Conservation (phyloP, 2,329 filamentous ascomycete genomes). For the Colletotrichum liriopes region DNA sequence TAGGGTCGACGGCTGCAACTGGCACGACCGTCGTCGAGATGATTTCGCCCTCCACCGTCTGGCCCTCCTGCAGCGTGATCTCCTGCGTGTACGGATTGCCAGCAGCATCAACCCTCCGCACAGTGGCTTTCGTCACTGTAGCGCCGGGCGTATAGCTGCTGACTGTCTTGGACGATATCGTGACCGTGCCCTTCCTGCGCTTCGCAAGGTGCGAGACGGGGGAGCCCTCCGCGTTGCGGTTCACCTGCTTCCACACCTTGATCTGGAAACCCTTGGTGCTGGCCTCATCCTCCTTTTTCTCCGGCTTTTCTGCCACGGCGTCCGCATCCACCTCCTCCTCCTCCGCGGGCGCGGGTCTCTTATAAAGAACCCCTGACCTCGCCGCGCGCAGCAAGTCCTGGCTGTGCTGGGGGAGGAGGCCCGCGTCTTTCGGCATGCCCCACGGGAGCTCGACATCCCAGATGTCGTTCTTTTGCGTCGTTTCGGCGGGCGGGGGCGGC, state of each 20-base stretch:
- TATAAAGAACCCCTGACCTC: slow-evolving; percentile 82
- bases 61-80: slow-evolving; percentile 84
- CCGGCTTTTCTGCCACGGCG: slow-evolving; percentile 63
- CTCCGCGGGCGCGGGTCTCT: slow-evolving; percentile 75
- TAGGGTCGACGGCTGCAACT: slow-evolving; percentile 70
- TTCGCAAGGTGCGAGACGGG: slow-evolving; percentile 72
- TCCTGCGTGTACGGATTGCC: slow-evolving; percentile 90
- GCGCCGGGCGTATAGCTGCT: slow-evolving; percentile 62
- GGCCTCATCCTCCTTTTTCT: slow-evolving; percentile 77
- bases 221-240: slow-evolving; percentile 70
- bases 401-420: slow-evolving; percentile 83
- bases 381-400: slow-evolving; percentile 88
- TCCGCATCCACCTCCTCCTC: slow-evolving; percentile 72
- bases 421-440: slow-evolving; percentile 88
- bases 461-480: slow-evolving; percentile 73
- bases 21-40: slow-evolving; percentile 72
- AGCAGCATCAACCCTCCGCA: slow-evolving; percentile 82
- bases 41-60: slow-evolving; percentile 86
- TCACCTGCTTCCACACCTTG: slow-evolving; percentile 74
- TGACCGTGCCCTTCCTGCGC: slow-evolving; percentile 74
- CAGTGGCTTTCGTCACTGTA: slow-evolving; percentile 83
- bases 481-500: slow-evolving; percentile 76
- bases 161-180: slow-evolving; percentile 67
- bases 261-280: slow-evolving; percentile 67
- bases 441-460: slow-evolving; percentile 84